Percentiles rank a stretch among this genome's conserved stretches.
Evolutionary conservation across 2,329 filamentous ascomycete genomes (phyloP).

Genomic region (Aspergillus fumigatiaffinis): DNA sequence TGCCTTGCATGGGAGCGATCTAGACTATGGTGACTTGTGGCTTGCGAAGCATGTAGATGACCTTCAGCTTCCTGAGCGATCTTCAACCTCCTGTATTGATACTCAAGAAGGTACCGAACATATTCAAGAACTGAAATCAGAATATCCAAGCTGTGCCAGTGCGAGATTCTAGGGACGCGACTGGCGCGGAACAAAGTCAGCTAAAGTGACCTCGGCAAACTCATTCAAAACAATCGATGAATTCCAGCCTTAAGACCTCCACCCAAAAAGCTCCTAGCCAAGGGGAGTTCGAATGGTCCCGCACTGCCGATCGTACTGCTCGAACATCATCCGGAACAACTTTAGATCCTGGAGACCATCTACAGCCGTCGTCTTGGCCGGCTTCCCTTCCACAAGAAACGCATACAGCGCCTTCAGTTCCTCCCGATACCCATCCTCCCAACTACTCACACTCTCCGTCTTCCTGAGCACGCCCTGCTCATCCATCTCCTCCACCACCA

Average conservation of each 20-base stretch:
- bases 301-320: constrained; percentile 34
- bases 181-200: not conserved
- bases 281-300: constrained; percentile 33
- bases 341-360: constrained; percentile 38
- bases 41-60: constrained; percentile 6
- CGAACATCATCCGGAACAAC: constrained; percentile 32
- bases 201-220: not conserved
- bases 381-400: constrained; percentile 26
- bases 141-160: not conserved
- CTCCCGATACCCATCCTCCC: constrained; percentile 35
- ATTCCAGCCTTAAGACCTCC: not conserved
- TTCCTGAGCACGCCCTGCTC: constrained; percentile 21
- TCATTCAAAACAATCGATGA: not conserved
- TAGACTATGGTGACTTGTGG: not conserved
- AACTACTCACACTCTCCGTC: constrained; percentile 29
- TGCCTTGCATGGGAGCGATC: constrained; percentile 6
- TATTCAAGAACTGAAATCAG: not conserved
- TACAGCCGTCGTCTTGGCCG: constrained; percentile 31
- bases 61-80: not conserved
- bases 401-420: constrained; percentile 36
- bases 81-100: not conserved
- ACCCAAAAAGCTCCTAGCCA: constrained; percentile 15
- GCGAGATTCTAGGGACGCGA: not conserved
- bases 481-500: constrained; percentile 36
- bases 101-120: not conserved